These are phyloP conservation scores for Globisporangium megalacanthum DNA, from an alignment of 352 stramenopile species.

Conservation along the genomic window DNA sequence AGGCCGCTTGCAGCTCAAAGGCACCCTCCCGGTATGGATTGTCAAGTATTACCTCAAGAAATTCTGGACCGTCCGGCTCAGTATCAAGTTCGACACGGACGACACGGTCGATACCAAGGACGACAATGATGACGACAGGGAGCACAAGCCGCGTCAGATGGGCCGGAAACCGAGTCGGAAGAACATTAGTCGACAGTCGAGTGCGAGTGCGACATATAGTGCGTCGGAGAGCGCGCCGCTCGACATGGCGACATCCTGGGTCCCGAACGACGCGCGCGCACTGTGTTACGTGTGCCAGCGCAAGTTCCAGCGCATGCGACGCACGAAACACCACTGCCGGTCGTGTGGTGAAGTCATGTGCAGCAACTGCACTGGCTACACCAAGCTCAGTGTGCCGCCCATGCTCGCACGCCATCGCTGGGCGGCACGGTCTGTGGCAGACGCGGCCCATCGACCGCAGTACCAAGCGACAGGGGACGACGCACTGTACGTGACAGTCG, in stretches of 20 bases:
- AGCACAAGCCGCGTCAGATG: neutral
- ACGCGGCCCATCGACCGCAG: neutral
- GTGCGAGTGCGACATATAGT: neutral
- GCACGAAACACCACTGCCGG: constrained; percentile 69
- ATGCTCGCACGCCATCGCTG: neutral
- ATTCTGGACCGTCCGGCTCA: constrained; percentile 40
- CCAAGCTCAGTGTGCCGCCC: constrained; percentile 32
- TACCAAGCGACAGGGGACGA: neutral
- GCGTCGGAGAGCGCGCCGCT: constrained; percentile 20
- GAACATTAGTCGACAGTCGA: neutral
- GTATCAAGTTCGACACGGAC: constrained; percentile 8
- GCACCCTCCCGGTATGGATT: constrained; percentile 47
- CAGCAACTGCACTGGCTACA: constrained; percentile 35
- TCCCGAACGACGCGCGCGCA: constrained; percentile 48
- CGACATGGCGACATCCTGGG: constrained; percentile 56
- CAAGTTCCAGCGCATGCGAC: constrained; percentile 49
- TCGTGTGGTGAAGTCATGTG: constrained; percentile 69
- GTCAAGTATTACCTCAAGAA: constrained; percentile 58
- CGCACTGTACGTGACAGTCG: constrained; percentile 33
- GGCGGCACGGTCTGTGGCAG: neutral
- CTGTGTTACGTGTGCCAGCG: constrained; percentile 54
- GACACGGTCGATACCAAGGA: neutral
- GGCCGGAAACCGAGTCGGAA: neutral
- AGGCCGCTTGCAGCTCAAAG: constrained; percentile 52
- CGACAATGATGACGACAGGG: neutral